These are phyloP conservation scores for Hypoxylon cercidicola DNA, from an alignment of 495 filamentous ascomycete species.

Conservation along the genomic window DNA sequence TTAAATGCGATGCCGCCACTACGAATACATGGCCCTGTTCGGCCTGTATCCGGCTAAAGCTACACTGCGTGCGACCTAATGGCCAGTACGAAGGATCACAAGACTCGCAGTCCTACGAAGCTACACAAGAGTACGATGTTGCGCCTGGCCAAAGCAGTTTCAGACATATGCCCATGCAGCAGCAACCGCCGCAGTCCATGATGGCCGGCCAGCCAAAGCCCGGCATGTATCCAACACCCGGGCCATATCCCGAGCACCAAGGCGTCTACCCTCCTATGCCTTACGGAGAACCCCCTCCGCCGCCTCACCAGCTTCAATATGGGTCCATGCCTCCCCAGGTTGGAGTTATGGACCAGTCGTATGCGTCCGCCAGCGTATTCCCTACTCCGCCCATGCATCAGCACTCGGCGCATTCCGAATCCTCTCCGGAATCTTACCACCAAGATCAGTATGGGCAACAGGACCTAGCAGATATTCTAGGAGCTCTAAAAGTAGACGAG, in stretches of 20 bases:
- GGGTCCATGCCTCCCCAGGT: slow-evolving; percentile 56
- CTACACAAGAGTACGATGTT: slow-evolving; percentile 56
- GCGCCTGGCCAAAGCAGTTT: slow-evolving; percentile 65
- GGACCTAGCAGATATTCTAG: slow-evolving; percentile 81
- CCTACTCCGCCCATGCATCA: slow-evolving; percentile 64
- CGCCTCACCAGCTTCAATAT: slow-evolving; percentile 62
- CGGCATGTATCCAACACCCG: slow-evolving; percentile 51
- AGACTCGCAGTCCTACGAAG: slow-evolving; percentile 57
- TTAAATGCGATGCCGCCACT: slow-evolving; percentile 98
- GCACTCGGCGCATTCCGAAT: slow-evolving; percentile 54
- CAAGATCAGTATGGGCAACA: slow-evolving; percentile 74
- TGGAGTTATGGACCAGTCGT: slow-evolving; percentile 62
- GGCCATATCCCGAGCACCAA: slow-evolving; percentile 52
- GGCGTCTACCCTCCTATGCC: slow-evolving; percentile 57
- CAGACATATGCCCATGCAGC: slow-evolving; percentile 58
- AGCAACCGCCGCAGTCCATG: slow-evolving; percentile 49
- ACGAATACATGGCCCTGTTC: slow-evolving; percentile 99
- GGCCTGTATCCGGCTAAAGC: slow-evolving; percentile 89
- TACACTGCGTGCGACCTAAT: slow-evolving; percentile 92
- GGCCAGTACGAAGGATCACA: slow-evolving; percentile 83
- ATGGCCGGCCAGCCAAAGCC: slow-evolving; percentile 50
- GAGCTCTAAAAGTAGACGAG: slow-evolving; percentile 88
- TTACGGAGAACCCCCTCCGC: slow-evolving; percentile 56
- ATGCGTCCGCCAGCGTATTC: slow-evolving; percentile 58
- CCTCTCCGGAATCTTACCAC: slow-evolving; percentile 62